Evolutionary conservation across 208 protist species (phyloP).

Genomic region (Crithidia bombi): DNA sequence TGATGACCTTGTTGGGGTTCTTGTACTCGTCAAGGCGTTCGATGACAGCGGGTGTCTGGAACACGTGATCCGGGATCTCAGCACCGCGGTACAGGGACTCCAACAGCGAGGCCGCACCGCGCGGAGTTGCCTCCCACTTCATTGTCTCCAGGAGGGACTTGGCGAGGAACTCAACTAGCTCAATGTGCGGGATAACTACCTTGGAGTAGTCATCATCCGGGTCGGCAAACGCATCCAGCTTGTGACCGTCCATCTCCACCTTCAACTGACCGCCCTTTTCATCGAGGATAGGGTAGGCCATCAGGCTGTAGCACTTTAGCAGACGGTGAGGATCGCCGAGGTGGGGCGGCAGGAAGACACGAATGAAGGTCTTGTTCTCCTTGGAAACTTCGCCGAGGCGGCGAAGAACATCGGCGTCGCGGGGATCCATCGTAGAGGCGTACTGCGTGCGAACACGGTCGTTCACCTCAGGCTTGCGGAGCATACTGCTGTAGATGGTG

Average conservation of each 20-base stretch:
- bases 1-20: constrained; percentile 77
- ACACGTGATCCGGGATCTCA: constrained; percentile 90
- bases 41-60: constrained; percentile 89
- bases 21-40: constrained; percentile 82
- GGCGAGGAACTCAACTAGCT: constrained; percentile 86
- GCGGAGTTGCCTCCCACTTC: constrained; percentile 89
- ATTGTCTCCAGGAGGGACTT: constrained; percentile 88
- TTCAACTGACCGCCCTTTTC: constrained; percentile 89
- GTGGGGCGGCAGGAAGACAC: constrained; percentile 85
- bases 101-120: constrained; percentile 84
- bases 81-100: constrained; percentile 91
- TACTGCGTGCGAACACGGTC: constrained; percentile 82
- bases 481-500: constrained; percentile 84
- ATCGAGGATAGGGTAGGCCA: constrained; percentile 91
- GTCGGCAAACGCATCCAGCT: constrained; percentile 88
- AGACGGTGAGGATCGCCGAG: constrained; percentile 89
- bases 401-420: constrained; percentile 82
- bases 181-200: constrained; percentile 89
- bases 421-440: constrained; percentile 87
- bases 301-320: constrained; percentile 90
- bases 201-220: constrained; percentile 92
- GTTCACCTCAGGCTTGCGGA: constrained; percentile 90
- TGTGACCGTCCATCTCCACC: constrained; percentile 84
- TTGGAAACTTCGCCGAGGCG: constrained; percentile 79
- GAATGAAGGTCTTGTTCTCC: constrained; percentile 90